A percentile compares a stretch with the other conserved stretches of the same genome.
phyloP scores from a whole-genome alignment of 176 grass and related monocot genomes.

The Triticum aestivum region IWGSC_CS_RefSeq_v2.1 NC_057801.1:665024424-665024923 shows the following conservation, averaged over 20 bases:
- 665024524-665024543: conserved; percentile 77
- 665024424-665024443: conserved; percentile 99
- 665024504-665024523: conserved; percentile 79
- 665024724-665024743: conserved; percentile 39
- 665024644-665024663: conserved; percentile 94
- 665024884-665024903: conserved; percentile 95
- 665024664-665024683: conserved; percentile 84
- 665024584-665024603: conserved; percentile 64
- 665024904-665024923: conserved; percentile 84
- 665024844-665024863: conserved; percentile 81
- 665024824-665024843: conserved; percentile 67
- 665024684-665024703: conserved; percentile 51
- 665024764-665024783: conserved; percentile 78
- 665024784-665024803: conserved; percentile 84
- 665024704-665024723: conserved; percentile 61
- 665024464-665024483: conserved; percentile 90
- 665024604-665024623: conserved; percentile 75
- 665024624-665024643: conserved; percentile 72
- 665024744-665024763: conserved; percentile 49
- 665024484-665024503: conserved; percentile 75
- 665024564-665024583: conserved; percentile 84
- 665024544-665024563: conserved; percentile 84
- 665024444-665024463: conserved; percentile 97
- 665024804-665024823: conserved; percentile 83
- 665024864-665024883: conserved; percentile 77